Evolutionary conservation across 441 rosid species (phyloP), one percentile per base, ranked within the genome.

Genomic region (Viola pubescens): DNA sequence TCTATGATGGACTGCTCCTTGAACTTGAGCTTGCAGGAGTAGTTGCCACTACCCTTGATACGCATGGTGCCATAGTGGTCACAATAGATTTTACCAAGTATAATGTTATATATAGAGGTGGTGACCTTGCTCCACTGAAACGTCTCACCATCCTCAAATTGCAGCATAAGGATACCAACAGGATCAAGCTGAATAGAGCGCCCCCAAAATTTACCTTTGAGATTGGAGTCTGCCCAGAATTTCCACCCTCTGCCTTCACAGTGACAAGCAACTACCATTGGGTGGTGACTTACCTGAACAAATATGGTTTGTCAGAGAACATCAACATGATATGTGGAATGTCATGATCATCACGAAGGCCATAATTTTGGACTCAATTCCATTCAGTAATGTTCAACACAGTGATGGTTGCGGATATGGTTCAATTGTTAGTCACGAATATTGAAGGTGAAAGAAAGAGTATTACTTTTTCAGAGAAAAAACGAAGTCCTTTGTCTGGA

Each of bases 181-280:
- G 98, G 98, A 75, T 88, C 98, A 52, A 91, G 98, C 79, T 91
- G 98, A 75, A 91, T 89, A 64, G 98, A 91, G n/a, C 98, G 74
- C 8, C 96, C 98, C 98, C 96, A 91, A 54, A 91, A 91, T 73
- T 91, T 88, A 42, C 98, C 98, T 75, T 87, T 89, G 75, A 91
- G 87, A 79, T 91, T 85, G 67, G 97, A 89, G 73, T 91, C 97
- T 45, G 86, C 98, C 95, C 97, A 91, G 73, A 91, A 91, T 62
- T 83, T 89, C 98, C 98, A 91, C 64, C 92, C 96, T 85, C 79
- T 85, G 69, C 98, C 98, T 71, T 89, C 94, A 70, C 98, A 89
- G 69, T 91, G 96, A 74, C 98, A 91, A 51, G 98, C 98, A 56
- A 91, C 95, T 64, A 89, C 52, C 89, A 84, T 89, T 6, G 98